Conservation (phyloP, 106 monocot genomes). For the Amphibolis antarctica region DNA sequence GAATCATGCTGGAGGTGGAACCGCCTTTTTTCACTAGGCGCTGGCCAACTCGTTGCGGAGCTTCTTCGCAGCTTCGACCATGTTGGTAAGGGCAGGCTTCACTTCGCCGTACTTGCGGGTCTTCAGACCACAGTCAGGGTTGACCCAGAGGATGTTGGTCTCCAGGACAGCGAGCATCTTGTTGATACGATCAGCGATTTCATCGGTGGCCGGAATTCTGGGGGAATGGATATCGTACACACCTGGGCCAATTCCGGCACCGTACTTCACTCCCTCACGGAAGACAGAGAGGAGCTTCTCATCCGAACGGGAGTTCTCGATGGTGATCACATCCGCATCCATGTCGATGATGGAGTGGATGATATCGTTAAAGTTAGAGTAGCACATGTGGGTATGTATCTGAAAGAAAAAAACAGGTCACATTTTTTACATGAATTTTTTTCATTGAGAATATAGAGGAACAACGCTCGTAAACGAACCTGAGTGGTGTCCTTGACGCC, state of each 20-base stretch:
- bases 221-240: constrained; percentile 76
- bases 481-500: constrained; percentile 65
- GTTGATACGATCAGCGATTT: constrained; percentile 71
- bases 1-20: too few species aligned
- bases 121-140: constrained; percentile 45
- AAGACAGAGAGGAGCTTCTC: constrained; percentile 76
- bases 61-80: constrained; percentile 34
- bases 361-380: constrained; percentile 80
- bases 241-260: constrained; percentile 41
- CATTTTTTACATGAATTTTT: background rate
- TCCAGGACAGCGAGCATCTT: constrained; percentile 79
- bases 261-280: constrained; percentile 47
- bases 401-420: background rate
- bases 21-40: constrained; percentile 14
- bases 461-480: constrained; percentile 14
- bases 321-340: constrained; percentile 78
- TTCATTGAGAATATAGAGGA: background rate
- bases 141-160: constrained; percentile 72
- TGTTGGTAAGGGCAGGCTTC: constrained; percentile 31
- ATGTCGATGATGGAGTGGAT: constrained; percentile 79
- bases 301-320: constrained; percentile 76
- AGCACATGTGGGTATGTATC: constrained; percentile 83
- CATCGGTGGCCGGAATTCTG: constrained; percentile 61
- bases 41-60: constrained; percentile 32
- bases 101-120: constrained; percentile 43